phyloP scores from a whole-genome alignment of 768 basidiomycete genomes.

The Mycena haematopus region DNA sequence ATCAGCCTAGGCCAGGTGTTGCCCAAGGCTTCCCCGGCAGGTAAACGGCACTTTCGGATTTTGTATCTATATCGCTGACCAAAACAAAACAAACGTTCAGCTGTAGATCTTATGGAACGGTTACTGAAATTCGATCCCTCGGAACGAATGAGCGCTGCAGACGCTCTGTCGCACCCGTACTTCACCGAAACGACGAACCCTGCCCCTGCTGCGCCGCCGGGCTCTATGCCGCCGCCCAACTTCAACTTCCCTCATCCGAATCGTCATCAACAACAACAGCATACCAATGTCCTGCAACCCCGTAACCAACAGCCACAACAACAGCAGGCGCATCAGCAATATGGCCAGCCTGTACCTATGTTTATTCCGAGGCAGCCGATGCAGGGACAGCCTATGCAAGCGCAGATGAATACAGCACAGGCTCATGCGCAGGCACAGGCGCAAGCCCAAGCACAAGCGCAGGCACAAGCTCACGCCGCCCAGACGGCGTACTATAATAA shows the following conservation, averaged over 20 bases:
- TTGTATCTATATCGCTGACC: neutral
- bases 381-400: conserved; percentile 18
- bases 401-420: conserved; percentile 13
- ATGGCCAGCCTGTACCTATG: conserved; percentile 25
- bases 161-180: conserved; percentile 92
- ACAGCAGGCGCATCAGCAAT: conserved; percentile 21
- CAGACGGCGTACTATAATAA: conserved; percentile 19
- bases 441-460: conserved; percentile 13
- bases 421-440: conserved; percentile 10
- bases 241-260: conserved; percentile 76
- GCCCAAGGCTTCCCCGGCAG: conserved; percentile 85
- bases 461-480: conserved; percentile 2
- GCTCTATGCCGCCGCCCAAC: conserved; percentile 70
- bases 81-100: conserved; percentile 45
- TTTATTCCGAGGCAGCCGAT: conserved; percentile 21
- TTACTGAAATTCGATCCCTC: conserved; percentile 96
- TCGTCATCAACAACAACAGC: conserved; percentile 36
- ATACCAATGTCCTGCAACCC: conserved; percentile 19
- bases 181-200: conserved; percentile 66
- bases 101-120: conserved; percentile 93
- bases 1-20: conserved; percentile 84
- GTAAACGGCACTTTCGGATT: conserved; percentile 14
- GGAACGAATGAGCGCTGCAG: conserved; percentile 88
- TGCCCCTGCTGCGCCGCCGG: conserved; percentile 50
- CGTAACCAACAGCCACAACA: conserved; percentile 11